These are phyloP conservation scores for Knufia petricola DNA, from an alignment of 2,329 filamentous ascomycete genomes.

Conservation along the genomic window DNA sequence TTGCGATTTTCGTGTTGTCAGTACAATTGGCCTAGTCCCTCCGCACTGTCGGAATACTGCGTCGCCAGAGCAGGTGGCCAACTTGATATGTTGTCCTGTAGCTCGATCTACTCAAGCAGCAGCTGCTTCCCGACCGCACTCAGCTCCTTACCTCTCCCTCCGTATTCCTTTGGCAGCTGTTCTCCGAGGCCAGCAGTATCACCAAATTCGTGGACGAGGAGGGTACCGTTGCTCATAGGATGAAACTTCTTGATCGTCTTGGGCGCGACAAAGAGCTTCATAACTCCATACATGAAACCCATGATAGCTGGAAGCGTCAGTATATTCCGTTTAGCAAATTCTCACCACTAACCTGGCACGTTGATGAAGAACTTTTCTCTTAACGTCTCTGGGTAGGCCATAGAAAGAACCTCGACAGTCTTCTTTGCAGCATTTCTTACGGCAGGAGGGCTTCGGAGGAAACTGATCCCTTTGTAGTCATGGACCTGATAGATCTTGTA, in stretches of 20 bases:
- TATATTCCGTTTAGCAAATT: neutral
- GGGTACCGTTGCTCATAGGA: slow-evolving; percentile 62
- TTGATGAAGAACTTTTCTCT: slow-evolving; percentile 94
- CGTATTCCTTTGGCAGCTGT: slow-evolving; percentile 65
- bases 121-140: slow-evolving; percentile 13
- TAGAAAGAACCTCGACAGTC: slow-evolving; percentile 71
- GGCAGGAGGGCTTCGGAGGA: slow-evolving; percentile 68
- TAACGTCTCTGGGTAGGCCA: slow-evolving; percentile 80
- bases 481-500: slow-evolving; percentile 91
- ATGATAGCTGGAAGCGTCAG: slow-evolving; percentile 49
- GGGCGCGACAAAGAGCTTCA: slow-evolving; percentile 65
- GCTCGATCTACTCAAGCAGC: neutral
- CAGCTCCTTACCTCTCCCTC: slow-evolving; percentile 57
- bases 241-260: slow-evolving; percentile 73
- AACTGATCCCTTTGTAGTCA: slow-evolving; percentile 81
- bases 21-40: too few relatives aligned
- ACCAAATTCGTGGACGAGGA: slow-evolving; percentile 52
- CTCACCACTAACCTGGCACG: slow-evolving; percentile 46
- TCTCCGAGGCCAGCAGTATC: slow-evolving; percentile 41
- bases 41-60: too few relatives aligned
- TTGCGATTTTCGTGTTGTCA: too few relatives aligned
- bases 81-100: neutral
- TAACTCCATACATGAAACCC: slow-evolving; percentile 71
- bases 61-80: too few relatives aligned
- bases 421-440: slow-evolving; percentile 69